Percentiles rank a stretch among this genome's conserved stretches.
phyloP scores from a whole-genome alignment of 1,139 yeast genomes.

The Kodamaea suecica region DNA sequence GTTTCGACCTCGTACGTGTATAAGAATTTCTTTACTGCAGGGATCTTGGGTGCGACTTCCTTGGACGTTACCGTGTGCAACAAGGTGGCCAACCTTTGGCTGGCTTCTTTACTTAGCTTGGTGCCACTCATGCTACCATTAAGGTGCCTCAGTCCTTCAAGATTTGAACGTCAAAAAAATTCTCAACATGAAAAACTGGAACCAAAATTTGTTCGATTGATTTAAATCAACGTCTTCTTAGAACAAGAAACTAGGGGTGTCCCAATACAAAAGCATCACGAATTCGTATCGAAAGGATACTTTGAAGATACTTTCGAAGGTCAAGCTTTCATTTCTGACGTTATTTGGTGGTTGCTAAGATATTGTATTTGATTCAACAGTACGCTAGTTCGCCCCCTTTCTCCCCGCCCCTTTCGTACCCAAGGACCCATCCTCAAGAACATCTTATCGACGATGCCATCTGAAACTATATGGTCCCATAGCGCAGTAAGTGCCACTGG shows the following conservation, averaged over 20 bases:
- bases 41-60: constrained; percentile 27
- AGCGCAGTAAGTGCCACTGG: constrained; percentile 11
- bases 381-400: not conserved
- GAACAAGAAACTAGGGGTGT: not conserved
- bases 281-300: not conserved
- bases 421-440: too few species aligned
- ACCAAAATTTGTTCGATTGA: too few species aligned
- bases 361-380: too few species aligned
- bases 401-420: too few species aligned
- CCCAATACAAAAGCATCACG: too few species aligned
- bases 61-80: constrained; percentile 31
- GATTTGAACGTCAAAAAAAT: not conserved
- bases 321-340: too few species aligned
- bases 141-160: not conserved
- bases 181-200: too few species aligned
- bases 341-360: too few species aligned
- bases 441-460: constrained; percentile 14
- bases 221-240: constrained; percentile 1
- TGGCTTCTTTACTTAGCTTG: constrained; percentile 7
- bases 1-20: constrained; percentile 18
- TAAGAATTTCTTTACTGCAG: constrained; percentile 25
- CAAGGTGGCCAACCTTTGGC: constrained; percentile 30
- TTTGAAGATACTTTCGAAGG: not conserved
- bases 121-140: not conserved
- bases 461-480: constrained; percentile 42